phyloP scores from a whole-genome alignment of 148 eudicot species.

The Vaccinium corymbosum region DNA sequence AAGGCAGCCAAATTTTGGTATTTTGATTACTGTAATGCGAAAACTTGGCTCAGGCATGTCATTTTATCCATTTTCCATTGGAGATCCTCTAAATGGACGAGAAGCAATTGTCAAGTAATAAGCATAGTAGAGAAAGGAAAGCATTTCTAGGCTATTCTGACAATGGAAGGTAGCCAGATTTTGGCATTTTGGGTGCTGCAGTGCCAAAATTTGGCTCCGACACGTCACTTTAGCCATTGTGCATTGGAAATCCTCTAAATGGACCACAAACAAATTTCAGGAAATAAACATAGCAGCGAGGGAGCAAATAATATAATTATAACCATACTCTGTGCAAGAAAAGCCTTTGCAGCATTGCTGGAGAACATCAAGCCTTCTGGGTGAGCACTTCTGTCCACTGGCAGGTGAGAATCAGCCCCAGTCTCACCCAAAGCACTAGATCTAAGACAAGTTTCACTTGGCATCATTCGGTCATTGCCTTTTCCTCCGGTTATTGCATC shows the following conservation, averaged over 20 bases:
- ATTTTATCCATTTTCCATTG: background rate
- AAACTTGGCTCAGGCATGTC: background rate
- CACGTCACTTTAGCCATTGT: background rate
- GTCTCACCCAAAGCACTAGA: conserved; percentile 24
- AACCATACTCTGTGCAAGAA: conserved; percentile 69
- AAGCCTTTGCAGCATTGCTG: conserved; percentile 60
- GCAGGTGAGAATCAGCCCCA: conserved; percentile 12
- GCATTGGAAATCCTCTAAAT: background rate
- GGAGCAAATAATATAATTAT: background rate
- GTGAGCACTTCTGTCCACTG: conserved; percentile 22
- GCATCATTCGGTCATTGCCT: conserved; percentile 20
- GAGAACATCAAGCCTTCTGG: conserved; percentile 33
- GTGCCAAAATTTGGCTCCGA: background rate
- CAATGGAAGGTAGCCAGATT: background rate
- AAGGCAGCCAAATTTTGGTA: background rate
- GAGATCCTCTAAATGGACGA: background rate
- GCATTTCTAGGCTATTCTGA: background rate
- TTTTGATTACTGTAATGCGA: background rate
- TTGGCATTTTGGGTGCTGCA: background rate
- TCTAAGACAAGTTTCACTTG: conserved; percentile 24
- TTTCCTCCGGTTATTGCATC: conserved; percentile 17
- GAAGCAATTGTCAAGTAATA: background rate
- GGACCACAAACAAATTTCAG: background rate
- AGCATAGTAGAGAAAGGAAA: background rate
- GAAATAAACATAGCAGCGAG: background rate